These are phyloP conservation scores for Prillingera fragicola DNA, from an alignment of 1,284 basidiomycete genomes.

Conservation along the genomic window DNA sequence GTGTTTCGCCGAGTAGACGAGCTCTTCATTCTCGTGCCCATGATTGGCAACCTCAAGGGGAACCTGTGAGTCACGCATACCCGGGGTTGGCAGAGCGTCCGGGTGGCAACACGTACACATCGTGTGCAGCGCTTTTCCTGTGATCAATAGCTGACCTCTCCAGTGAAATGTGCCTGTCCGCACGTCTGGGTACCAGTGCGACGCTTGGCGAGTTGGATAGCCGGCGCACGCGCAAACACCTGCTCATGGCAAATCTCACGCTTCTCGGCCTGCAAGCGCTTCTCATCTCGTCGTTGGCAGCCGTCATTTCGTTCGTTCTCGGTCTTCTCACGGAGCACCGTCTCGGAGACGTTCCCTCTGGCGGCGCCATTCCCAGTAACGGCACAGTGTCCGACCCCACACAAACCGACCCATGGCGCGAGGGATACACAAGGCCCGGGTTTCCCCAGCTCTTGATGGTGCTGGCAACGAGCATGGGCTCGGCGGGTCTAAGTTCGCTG, in stretches of 20 bases:
- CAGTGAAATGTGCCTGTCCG: conserved; percentile 51
- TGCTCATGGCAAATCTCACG: conserved; percentile 76
- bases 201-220: conserved; percentile 85
- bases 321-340: conserved; percentile 59
- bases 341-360: conserved; percentile 31
- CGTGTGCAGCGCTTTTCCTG: background rate
- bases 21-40: conserved; percentile 93
- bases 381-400: conserved; percentile 12
- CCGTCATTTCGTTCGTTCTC: conserved; percentile 69
- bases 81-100: background rate
- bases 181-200: conserved; percentile 46
- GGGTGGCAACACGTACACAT: background rate
- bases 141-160: background rate
- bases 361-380: conserved; percentile 2
- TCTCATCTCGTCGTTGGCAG: conserved; percentile 80
- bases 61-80: conserved; percentile 93
- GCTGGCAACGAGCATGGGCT: conserved; percentile 80
- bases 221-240: conserved; percentile 57
- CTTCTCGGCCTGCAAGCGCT: conserved; percentile 91
- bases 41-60: conserved; percentile 90
- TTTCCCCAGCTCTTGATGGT: conserved; percentile 65
- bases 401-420: conserved; percentile 29
- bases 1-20: conserved; percentile 88
- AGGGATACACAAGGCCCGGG: conserved; percentile 48
- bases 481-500: conserved; percentile 72